Evolutionary conservation across 192 early-diverging fungal species (phyloP).

Genomic region (Chytriomyces hyalinus): DNA sequence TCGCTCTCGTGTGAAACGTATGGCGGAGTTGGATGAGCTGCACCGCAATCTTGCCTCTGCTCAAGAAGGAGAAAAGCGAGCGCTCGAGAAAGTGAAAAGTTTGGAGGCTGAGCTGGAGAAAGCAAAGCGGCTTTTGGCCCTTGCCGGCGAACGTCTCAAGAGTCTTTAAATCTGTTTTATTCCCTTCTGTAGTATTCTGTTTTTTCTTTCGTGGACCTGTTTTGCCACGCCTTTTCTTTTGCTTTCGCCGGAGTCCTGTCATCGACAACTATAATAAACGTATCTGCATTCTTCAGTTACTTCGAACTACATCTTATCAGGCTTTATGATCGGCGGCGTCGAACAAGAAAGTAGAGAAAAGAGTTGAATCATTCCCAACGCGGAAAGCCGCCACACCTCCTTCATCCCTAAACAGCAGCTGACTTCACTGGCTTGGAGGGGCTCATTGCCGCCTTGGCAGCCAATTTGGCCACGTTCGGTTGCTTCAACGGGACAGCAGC

Average conservation of each 20-base stretch:
- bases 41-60: conserved; percentile 77
- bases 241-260: neutral
- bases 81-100: conserved; percentile 32
- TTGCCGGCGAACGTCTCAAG: conserved; percentile 25
- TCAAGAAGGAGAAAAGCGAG: conserved; percentile 20
- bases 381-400: neutral
- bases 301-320: neutral
- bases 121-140: conserved; percentile 17
- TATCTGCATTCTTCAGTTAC: neutral
- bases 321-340: neutral
- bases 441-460: conserved; percentile 14
- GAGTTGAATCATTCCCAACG: neutral
- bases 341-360: neutral
- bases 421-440: neutral
- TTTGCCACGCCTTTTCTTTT: neutral
- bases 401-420: conserved; percentile 10
- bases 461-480: conserved; percentile 22
- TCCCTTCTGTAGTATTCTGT: neutral
- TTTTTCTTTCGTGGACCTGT: neutral
- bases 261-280: neutral
- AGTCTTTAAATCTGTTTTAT: neutral
- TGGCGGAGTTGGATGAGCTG: conserved; percentile 84
- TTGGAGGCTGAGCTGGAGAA: conserved; percentile 19
- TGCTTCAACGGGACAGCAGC: conserved; percentile 13
- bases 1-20: conserved; percentile 81